Evolutionary conservation across 2,329 filamentous ascomycete species (phyloP).

Genomic region (Trichoderma sp.): DNA sequence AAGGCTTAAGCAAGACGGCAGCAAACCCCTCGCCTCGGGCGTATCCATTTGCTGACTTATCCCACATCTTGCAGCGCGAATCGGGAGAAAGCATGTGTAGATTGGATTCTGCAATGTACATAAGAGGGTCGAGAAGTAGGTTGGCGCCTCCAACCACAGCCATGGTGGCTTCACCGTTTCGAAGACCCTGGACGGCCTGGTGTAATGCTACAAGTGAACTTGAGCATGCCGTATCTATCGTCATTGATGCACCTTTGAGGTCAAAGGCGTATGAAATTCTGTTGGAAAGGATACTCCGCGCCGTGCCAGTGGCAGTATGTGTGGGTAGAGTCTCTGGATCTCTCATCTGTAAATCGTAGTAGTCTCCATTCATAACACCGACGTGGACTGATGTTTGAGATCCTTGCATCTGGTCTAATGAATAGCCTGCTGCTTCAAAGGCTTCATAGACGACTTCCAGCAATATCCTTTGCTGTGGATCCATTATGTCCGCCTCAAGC

Average conservation of each 20-base stretch:
- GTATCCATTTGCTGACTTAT: background rate
- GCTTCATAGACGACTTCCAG: constrained; percentile 43
- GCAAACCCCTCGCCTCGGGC: too few species aligned
- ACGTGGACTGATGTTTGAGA: constrained; percentile 35
- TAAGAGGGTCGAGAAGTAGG: background rate
- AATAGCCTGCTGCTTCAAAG: constrained; percentile 37
- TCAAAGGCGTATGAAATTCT: constrained; percentile 44
- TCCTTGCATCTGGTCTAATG: background rate
- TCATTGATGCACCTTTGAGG: constrained; percentile 45
- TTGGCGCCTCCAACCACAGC: background rate
- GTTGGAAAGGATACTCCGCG: too few species aligned
- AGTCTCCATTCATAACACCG: constrained; percentile 28
- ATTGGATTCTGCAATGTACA: constrained; percentile 15
- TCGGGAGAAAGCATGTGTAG: constrained; percentile 22
- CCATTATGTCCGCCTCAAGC: constrained; percentile 17
- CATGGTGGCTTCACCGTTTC: constrained; percentile 24
- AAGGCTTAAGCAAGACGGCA: too few species aligned
- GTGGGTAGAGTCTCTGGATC: too few species aligned
- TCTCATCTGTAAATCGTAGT: too few species aligned
- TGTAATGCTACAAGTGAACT: constrained; percentile 46
- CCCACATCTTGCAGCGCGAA: constrained; percentile 38
- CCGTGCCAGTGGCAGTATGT: too few species aligned
- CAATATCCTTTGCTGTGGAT: constrained; percentile 23
- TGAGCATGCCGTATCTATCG: constrained; percentile 52
- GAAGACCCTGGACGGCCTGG: constrained; percentile 31